These are phyloP conservation scores for Xylaria sp. DNA, from an alignment of 2,329 filamentous ascomycete genomes.

Conservation along the genomic window DNA sequence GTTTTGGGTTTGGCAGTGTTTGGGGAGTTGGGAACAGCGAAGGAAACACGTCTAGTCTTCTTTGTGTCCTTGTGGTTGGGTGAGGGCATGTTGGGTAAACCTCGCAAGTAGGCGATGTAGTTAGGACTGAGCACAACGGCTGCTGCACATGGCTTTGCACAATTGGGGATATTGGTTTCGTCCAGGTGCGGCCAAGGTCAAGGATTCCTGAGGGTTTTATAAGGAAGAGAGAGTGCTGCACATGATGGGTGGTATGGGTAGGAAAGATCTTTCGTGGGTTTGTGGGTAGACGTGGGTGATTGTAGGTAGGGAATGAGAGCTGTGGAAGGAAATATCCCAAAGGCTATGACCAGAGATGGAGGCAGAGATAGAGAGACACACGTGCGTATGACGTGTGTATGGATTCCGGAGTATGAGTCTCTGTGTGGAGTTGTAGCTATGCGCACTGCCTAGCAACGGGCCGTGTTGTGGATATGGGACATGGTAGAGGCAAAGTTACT, in stretches of 20 bases:
- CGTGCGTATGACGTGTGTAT: background rate
- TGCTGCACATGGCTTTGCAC: constrained; percentile 2
- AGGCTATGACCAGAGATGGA: background rate
- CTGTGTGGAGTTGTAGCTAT: background rate
- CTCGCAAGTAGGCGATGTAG: background rate
- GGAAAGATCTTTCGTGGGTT: background rate
- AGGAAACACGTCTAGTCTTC: constrained; percentile 35
- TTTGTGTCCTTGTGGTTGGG: constrained; percentile 4
- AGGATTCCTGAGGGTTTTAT: background rate
- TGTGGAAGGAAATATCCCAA: background rate
- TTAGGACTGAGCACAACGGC: background rate
- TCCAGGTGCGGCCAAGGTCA: background rate
- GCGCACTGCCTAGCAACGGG: background rate
- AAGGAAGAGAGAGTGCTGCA: background rate
- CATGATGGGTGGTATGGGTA: background rate
- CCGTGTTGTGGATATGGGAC: background rate
- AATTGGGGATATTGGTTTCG: background rate
- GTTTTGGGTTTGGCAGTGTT: background rate
- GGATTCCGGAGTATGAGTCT: background rate
- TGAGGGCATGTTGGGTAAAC: constrained; percentile 16
- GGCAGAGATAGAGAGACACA: background rate
- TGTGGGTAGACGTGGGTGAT: background rate
- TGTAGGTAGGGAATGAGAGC: background rate
- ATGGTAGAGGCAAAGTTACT: background rate
- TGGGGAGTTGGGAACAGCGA: constrained; percentile 19